Base-by-base conservation (phyloP, 108 stramenopile genomes). In the Cyclostephanos tholiformis region DNA sequence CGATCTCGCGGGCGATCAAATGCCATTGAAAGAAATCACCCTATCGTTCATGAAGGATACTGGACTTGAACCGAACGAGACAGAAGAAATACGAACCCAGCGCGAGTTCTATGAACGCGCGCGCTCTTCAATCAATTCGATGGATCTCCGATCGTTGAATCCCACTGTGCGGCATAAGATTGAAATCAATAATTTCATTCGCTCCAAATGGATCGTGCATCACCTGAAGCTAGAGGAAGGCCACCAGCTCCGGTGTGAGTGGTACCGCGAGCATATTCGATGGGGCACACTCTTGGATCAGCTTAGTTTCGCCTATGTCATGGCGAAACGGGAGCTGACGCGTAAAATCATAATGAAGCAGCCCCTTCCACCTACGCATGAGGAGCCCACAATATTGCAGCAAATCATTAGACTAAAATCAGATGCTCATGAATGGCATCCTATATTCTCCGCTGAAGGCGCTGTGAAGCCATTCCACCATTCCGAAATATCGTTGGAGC, bases 391-490 rank as follows among this genome's bases (percentile, higher is more conserved):
- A 26, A 30, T 79, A n/a, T 19, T 74, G 39, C 64, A 79, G 38
- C 67, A 74, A 67, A 32, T 72, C 9, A 82, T 72, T 53, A 71
- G 75, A 16, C 23, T 66, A 17, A 66, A 38, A 49, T 69, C 87
- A 5, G 91, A 91, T 72, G 86, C 86, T 2, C 86, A 87, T 59
- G 91, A 91, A 65, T 91, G 91, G 91, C 84, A 91, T 65, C 72
- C 88, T 30, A 71, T 91, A 52, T 75, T 77, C 49, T 71, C 63
- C 17, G 67, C 71, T 6, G 77, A 74, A 36, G 73, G 77, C 14
- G 46, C 58, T 9, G 48, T 27, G 6, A 49, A 62, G 48, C 66
- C 74, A 1, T 23, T 75, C 19, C 73, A 79, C 50, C 58, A 78
- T 41, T 62, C 72, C 23, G 55, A 73, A 27, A 77, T 70, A 64